Evolutionary conservation across 2,329 filamentous ascomycete genomes (phyloP).

Genomic region (Cordyceps cateniannulata): DNA sequence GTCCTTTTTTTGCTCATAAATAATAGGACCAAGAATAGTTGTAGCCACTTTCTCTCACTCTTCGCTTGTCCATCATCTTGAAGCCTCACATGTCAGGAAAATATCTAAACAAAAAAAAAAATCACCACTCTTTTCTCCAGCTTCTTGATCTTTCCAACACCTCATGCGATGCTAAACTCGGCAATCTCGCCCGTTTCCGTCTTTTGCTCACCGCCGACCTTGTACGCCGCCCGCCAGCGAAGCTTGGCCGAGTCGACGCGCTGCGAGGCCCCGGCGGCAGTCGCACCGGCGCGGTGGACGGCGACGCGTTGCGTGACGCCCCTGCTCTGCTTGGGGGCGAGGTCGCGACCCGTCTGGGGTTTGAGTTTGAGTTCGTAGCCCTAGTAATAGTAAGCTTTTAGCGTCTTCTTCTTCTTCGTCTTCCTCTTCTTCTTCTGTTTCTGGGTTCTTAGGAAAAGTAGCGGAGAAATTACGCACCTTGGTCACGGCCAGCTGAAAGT

Average conservation of each 20-base stretch:
- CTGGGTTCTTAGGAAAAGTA: neutral
- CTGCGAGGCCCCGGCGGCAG: slow-evolving; percentile 30
- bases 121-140: neutral
- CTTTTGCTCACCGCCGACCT: slow-evolving; percentile 56
- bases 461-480: slow-evolving; percentile 51
- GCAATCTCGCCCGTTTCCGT: slow-evolving; percentile 82
- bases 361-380: slow-evolving; percentile 74
- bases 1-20: neutral
- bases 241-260: slow-evolving; percentile 81
- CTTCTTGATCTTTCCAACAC: neutral
- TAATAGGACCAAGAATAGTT: neutral
- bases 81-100: neutral
- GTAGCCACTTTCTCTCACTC: neutral
- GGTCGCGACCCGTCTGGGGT: slow-evolving; percentile 73
- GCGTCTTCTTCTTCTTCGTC: neutral
- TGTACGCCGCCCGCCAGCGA: slow-evolving; percentile 82
- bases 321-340: slow-evolving; percentile 63
- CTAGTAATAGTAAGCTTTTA: slow-evolving; percentile 35
- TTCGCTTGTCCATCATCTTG: neutral
- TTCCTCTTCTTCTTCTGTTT: neutral
- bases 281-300: slow-evolving; percentile 53
- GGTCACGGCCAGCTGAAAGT: slow-evolving; percentile 88
- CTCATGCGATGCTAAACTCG: slow-evolving; percentile 64
- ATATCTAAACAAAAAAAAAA: neutral
- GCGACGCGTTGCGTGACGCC: slow-evolving; percentile 79